These are phyloP conservation scores for Lonicera japonica DNA, from an alignment of 129 eudicot genomes.

Conservation along the genomic window DNA sequence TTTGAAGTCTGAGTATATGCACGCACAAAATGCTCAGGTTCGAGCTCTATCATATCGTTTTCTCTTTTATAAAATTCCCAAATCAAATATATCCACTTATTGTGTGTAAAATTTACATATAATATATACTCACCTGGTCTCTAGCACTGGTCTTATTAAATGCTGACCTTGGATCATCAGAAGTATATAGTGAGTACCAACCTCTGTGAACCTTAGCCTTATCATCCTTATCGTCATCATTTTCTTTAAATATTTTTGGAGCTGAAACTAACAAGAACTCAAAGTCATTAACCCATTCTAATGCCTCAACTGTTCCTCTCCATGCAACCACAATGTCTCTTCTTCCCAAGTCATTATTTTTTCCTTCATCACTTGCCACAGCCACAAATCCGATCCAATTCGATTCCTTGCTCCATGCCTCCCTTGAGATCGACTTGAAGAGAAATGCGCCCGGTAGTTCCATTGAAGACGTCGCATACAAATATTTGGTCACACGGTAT, in stretches of 20 bases:
- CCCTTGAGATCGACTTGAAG: conserved; percentile 24
- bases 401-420: conserved; percentile 43
- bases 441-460: conserved; percentile 35
- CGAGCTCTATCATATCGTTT: too few species aligned
- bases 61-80: too few species aligned
- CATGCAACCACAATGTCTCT: conserved; percentile 47
- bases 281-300: conserved; percentile 38
- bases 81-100: conserved; percentile 32
- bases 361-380: conserved; percentile 39
- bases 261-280: conserved; percentile 28
- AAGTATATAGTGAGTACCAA: conserved; percentile 40
- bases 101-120: too few species aligned
- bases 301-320: conserved; percentile 42
- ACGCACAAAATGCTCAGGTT: too few species aligned
- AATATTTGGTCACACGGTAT: conserved; percentile 22
- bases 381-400: conserved; percentile 51
- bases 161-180: conserved; percentile 26
- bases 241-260: conserved; percentile 20
- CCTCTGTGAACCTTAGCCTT: conserved; percentile 34
- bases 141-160: conserved; percentile 36
- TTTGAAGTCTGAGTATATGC: too few species aligned
- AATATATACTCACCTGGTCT: conserved; percentile 39
- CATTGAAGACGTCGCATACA: conserved; percentile 30
- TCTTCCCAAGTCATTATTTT: conserved; percentile 26
- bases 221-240: not conserved